Percentiles rank a stretch among this genome's conserved stretches.
These are phyloP conservation scores for Kodamaea leandrae DNA, from an alignment of 805 yeast species.

Conservation along the genomic window DNA sequence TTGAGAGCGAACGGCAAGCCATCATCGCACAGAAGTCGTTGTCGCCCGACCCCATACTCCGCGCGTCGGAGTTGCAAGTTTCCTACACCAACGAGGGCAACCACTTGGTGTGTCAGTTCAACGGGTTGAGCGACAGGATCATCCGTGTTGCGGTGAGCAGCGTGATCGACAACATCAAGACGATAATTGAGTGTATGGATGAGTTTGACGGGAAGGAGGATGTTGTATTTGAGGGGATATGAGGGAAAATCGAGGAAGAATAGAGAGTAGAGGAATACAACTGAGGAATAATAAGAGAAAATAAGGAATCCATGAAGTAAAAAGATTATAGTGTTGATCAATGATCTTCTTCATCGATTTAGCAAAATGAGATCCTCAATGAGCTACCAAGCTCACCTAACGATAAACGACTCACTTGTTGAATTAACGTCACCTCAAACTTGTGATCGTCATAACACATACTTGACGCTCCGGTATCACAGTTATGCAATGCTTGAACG, in stretches of 20 bases:
- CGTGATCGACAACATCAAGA: constrained; percentile 70
- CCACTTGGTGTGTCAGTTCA: constrained; percentile 46
- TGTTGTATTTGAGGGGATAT: constrained; percentile 15
- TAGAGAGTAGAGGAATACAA: neutral
- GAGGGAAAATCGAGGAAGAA: neutral
- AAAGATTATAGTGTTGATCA: too few relatives aligned
- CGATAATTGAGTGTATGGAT: constrained; percentile 77
- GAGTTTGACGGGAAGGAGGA: constrained; percentile 50
- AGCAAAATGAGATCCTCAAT: too few relatives aligned
- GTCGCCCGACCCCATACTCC: constrained; percentile 78
- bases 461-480: too few relatives aligned
- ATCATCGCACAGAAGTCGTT: constrained; percentile 58
- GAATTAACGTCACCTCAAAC: too few relatives aligned
- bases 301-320: too few relatives aligned
- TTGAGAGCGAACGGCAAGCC: constrained; percentile 58
- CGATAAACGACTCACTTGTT: too few relatives aligned
- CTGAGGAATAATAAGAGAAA: neutral
- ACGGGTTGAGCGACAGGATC: constrained; percentile 67
- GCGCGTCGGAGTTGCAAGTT: constrained; percentile 61
- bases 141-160: constrained; percentile 84
- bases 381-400: too few relatives aligned
- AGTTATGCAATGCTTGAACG: too few relatives aligned
- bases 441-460: too few relatives aligned
- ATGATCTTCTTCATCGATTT: too few relatives aligned
- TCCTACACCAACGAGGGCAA: constrained; percentile 36